Evolutionary conservation across 495 filamentous ascomycete genomes (phyloP).

Genomic region (Tirmania nivea): DNA sequence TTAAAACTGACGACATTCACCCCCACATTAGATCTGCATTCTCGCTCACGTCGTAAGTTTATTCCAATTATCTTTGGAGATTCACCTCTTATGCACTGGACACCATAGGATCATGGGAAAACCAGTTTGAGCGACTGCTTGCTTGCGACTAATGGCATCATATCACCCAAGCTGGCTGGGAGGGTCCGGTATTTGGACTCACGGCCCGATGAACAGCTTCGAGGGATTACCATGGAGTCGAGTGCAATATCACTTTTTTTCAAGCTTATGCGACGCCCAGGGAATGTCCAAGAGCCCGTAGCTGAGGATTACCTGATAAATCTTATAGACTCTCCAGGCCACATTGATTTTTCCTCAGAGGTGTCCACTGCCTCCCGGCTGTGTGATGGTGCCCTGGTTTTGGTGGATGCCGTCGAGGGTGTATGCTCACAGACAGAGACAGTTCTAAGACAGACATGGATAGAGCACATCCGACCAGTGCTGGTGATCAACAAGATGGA

Average conservation of each 20-base stretch:
- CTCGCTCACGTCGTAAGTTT: slow-evolving; percentile 66
- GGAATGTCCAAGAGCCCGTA: slow-evolving; percentile 42
- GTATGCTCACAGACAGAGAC: slow-evolving; percentile 98
- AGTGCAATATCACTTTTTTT: slow-evolving; percentile 95
- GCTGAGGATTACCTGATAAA: slow-evolving; percentile 88
- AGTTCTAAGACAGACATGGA: slow-evolving; percentile 85
- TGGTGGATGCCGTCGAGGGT: slow-evolving; percentile 96
- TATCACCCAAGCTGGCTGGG: slow-evolving; percentile 88
- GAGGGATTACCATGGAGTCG: slow-evolving; percentile 98
- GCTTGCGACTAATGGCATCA: slow-evolving; percentile 97
- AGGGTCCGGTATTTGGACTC: slow-evolving; percentile 97
- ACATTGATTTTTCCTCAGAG: slow-evolving; percentile 97
- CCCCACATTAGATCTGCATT: slow-evolving; percentile 63
- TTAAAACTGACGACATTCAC: not conserved
- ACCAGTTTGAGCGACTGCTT: slow-evolving; percentile 92
- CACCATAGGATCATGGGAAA: slow-evolving; percentile 71
- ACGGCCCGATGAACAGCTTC: slow-evolving; percentile 83
- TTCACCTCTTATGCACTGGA: not conserved
- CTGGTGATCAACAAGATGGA: slow-evolving; percentile 98
- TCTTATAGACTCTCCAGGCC: slow-evolving; percentile 90
- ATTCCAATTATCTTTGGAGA: not conserved
- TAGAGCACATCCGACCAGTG: slow-evolving; percentile 83
- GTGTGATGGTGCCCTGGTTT: slow-evolving; percentile 81
- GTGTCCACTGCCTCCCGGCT: slow-evolving; percentile 88
- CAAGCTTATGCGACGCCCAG: slow-evolving; percentile 53